Base-by-base conservation (phyloP, 345 rosid species). In the Eutrema yunnanense region DNA sequence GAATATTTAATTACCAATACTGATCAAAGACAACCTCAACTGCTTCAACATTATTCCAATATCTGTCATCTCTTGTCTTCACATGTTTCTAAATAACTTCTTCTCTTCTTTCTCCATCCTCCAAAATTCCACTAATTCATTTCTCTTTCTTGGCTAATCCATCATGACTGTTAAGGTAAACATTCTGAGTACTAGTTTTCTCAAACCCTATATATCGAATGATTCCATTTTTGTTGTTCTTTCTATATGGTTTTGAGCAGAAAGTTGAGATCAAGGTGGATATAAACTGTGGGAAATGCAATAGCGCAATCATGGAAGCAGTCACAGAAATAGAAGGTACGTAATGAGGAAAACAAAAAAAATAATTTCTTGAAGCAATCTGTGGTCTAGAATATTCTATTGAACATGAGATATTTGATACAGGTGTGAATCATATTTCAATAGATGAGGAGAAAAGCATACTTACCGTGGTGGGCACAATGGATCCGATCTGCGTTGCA, bases 401-500 rank as follows among this genome's bases (percentile, higher is more conserved):
- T 55, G 46, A 67, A 34, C 41, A 68, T 41, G 56, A 51, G 68
- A 40, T 22, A 22, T 41, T 49, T 16, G 50, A 32, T 54, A 62
- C 56, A 77, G 80, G 80, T 64, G 80, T 77, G 68, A 50, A 77
- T 71, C 68, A 41, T 41, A 8, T 71, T 0, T 63, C 80, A 42
- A 34, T 77, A 51, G 76, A 77, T 65, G 80, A 64, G 0, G 67
- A 49, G 9, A 65, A 65, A 4, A 77, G 55, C 50, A 4, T 65
- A 57, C 80, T 77, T 42, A 77, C 80, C 3, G 80, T 77, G 50
- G 63, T 77, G 6, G 80, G 80, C 8, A 77, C 80, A 29, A 77
- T 77, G 76, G 80, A 77, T 77, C 80, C 80, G 41, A 16, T 77
- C 3, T 77, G 80, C 5, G 73, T 77, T 11, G 76, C 76, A 14